A percentile compares a stretch with the other conserved stretches of the same genome.
Evolutionary conservation across 495 filamentous ascomycete genomes (phyloP).

Genomic region (Aspergillus nanangensis): DNA sequence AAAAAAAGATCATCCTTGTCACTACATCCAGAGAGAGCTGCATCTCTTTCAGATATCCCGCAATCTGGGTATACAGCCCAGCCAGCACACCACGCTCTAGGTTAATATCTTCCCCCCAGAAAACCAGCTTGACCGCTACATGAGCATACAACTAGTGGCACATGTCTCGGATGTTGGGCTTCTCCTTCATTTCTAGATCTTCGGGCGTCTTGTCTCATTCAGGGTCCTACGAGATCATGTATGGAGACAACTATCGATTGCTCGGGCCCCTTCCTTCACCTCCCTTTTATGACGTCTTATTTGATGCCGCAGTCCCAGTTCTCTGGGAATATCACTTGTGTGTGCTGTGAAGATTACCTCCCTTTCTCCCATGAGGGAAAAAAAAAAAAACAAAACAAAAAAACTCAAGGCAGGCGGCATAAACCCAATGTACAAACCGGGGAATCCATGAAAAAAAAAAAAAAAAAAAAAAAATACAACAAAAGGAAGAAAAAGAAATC

Average conservation of each 20-base stretch:
- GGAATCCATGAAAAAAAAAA: background rate
- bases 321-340: background rate
- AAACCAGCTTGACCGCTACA: background rate
- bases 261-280: background rate
- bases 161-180: slow-evolving; percentile 13
- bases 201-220: slow-evolving; percentile 2
- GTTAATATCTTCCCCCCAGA: background rate
- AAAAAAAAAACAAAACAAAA: too few relatives aligned
- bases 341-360: background rate
- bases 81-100: background rate
- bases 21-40: background rate
- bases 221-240: too few relatives aligned
- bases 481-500: background rate
- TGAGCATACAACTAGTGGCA: too few relatives aligned
- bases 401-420: slow-evolving; percentile 9
- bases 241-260: background rate
- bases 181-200: slow-evolving; percentile 9
- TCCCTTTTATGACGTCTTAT: background rate
- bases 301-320: background rate
- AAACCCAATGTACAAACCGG: background rate
- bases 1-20: too few relatives aligned
- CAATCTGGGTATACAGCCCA: background rate
- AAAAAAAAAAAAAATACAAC: slow-evolving; percentile 1
- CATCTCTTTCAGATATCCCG: background rate
- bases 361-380: too few relatives aligned